These are phyloP conservation scores for Discostella pseudostelligera DNA, from an alignment of 108 stramenopile genomes.

Conservation along the genomic window DNA sequence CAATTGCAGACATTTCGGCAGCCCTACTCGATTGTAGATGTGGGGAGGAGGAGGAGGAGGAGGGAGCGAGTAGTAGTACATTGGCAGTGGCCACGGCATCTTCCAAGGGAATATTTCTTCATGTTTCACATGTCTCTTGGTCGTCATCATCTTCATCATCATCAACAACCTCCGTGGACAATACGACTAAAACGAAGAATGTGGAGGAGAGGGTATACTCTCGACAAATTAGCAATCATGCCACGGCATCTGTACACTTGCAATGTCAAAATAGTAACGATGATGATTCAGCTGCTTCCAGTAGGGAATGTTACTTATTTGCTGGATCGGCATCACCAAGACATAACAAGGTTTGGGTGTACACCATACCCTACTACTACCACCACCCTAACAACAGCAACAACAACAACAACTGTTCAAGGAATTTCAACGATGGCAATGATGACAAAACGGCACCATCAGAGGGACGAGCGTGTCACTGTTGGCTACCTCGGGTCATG, in stretches of 20 bases:
- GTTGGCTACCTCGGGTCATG: slow-evolving; percentile 82
- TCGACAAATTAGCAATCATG: slow-evolving; percentile 9
- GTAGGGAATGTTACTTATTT: slow-evolving; percentile 45
- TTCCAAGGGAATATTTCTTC: slow-evolving; percentile 25
- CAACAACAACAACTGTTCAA: slow-evolving; percentile 3
- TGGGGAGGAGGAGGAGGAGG: neutral
- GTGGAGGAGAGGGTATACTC: neutral
- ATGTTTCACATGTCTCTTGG: slow-evolving; percentile 10
- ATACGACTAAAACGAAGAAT: neutral
- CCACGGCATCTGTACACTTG: slow-evolving; percentile 50
- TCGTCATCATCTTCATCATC: neutral
- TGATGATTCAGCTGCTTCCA: neutral
- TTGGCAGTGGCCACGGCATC: slow-evolving; percentile 27
- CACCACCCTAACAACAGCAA: neutral
- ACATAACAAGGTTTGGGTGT: slow-evolving; percentile 79
- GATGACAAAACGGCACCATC: slow-evolving; percentile 17
- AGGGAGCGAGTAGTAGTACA: neutral
- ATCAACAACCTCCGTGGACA: neutral
- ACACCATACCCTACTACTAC: slow-evolving; percentile 28
- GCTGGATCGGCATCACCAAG: slow-evolving; percentile 74
- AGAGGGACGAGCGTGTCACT: slow-evolving; percentile 22
- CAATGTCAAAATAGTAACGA: neutral
- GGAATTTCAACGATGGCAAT: neutral
- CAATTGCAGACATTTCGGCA: slow-evolving; percentile 32
- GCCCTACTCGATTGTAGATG: neutral